A percentile compares a stretch with the other conserved stretches of the same genome.
Evolutionary conservation across 1,139 yeast species (phyloP).

Genomic region (Debaryomycetaceae sp.): DNA sequence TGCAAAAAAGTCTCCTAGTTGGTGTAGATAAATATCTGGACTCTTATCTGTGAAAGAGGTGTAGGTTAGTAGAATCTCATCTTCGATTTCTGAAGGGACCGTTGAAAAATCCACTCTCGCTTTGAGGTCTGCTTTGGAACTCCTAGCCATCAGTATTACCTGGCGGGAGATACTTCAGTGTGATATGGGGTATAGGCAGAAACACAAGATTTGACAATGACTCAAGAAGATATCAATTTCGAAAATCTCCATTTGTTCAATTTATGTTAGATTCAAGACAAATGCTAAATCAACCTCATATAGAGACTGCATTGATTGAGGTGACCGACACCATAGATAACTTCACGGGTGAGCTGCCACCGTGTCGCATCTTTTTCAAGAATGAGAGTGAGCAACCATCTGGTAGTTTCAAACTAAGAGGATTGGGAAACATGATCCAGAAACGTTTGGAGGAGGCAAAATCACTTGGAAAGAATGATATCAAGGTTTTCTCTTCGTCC

Average conservation of each 20-base stretch:
- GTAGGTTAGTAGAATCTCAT: slow-evolving; percentile 32
- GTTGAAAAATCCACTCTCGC: slow-evolving; percentile 10
- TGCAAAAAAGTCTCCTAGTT: slow-evolving; percentile 23
- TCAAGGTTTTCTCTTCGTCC: slow-evolving; percentile 59
- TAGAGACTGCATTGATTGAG: slow-evolving; percentile 43
- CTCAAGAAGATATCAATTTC: too few relatives aligned
- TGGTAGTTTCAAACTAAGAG: slow-evolving; percentile 70
- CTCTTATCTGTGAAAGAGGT: slow-evolving; percentile 19
- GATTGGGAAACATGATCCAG: slow-evolving; percentile 50
- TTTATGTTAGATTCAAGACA: background rate
- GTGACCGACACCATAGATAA: slow-evolving; percentile 25
- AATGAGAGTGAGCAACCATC: slow-evolving; percentile 67
- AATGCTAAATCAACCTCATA: slow-evolving; percentile 20
- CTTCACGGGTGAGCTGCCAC: slow-evolving; percentile 14
- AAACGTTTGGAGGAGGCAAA: slow-evolving; percentile 21
- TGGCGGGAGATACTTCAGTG: too few relatives aligned
- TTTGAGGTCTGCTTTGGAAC: background rate
- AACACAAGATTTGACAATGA: too few relatives aligned
- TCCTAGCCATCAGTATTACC: background rate
- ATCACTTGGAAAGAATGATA: slow-evolving; percentile 17
- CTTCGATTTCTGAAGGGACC: slow-evolving; percentile 22
- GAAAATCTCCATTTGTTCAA: too few relatives aligned
- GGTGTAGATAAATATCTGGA: slow-evolving; percentile 28
- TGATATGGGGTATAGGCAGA: too few relatives aligned
- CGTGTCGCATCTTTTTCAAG: slow-evolving; percentile 53